Evolutionary conservation across 192 early-diverging fungal genomes (phyloP), one percentile per base, ranked within the genome.

Genomic region (Geranomyces variabilis): DNA sequence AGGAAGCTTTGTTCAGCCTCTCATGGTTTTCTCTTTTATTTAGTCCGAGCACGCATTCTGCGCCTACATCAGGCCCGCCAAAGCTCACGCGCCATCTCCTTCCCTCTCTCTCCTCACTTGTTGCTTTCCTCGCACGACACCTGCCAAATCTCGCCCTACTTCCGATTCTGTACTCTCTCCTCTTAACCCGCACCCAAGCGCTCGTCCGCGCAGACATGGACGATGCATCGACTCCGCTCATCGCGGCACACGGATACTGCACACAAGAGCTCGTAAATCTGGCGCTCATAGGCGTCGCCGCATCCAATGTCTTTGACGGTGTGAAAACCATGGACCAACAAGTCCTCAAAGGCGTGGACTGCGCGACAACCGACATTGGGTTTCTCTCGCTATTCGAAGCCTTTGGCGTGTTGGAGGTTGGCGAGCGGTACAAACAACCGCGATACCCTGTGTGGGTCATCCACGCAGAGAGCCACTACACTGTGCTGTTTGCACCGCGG

Each of bases 211-310:
- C 80, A 36, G 85, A 86, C 56, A 83, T 86, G 75, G 85, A 86
- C 67, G 76, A 81, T 15, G 63, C 77, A 24, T 66, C 58, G 14
- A 65, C 55, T 29, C 60, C 71, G 6, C 49, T 86, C 46, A 83
- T 86, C 43, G 85, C 80, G 8, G 55, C 65, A n/a, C 85, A 86
- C 57, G 79, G 78, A 1, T 86, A 86, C 67, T 86, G 85, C 66
- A 86, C 85, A 5, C 83, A 84, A 70, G 85, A 86, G 69, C 68
- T 86, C 64, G 81, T 86, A 15, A 86, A 86, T 63, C 60, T 86
- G 29, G 58, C 82, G 41, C 48, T 84, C 14, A 67, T 75, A 17
- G 85, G 85, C 0, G 62, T 80, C 63, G 85, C 85, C 1, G 72
- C 67, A 1, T 84, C 83, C 14, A 85, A 86, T 63, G 74, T 80